Conservation (phyloP, 345 rosid genomes). For the Brassica incana region DNA sequence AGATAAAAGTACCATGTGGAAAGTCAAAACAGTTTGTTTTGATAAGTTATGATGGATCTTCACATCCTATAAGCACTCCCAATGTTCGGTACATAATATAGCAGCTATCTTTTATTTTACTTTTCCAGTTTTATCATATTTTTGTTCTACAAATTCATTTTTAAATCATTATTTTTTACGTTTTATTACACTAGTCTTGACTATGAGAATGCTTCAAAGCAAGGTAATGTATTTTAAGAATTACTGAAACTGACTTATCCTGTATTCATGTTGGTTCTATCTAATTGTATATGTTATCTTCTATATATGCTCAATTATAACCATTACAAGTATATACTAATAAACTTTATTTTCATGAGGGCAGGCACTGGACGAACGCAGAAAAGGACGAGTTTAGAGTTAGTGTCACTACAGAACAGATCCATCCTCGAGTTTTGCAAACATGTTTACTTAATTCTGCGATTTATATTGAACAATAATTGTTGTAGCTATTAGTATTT, state of each 20-base stretch:
- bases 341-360: slow-evolving; percentile 31
- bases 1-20: slow-evolving; percentile 86
- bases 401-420: slow-evolving; percentile 25
- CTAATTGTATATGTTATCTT: not conserved
- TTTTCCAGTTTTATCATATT: not conserved
- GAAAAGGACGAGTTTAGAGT: slow-evolving; percentile 59
- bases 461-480: slow-evolving; percentile 16
- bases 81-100: slow-evolving; percentile 52
- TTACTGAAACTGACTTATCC: not conserved
- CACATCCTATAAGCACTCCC: slow-evolving; percentile 63
- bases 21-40: slow-evolving; percentile 72
- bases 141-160: not conserved
- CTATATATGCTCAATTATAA: not conserved
- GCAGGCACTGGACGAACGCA: slow-evolving; percentile 75
- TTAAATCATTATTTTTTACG: not conserved
- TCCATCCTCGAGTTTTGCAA: slow-evolving; percentile 36
- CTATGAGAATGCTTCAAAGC: slow-evolving; percentile 71
- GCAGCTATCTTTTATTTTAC: not conserved
- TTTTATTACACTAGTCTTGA: slow-evolving; percentile 40
- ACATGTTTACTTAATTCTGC: not conserved
- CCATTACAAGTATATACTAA: not conserved
- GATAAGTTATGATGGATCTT: slow-evolving; percentile 72
- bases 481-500: slow-evolving; percentile 18
- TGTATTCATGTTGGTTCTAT: slow-evolving; percentile 4
- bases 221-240: slow-evolving; percentile 48